Conservation (phyloP, 2,329 filamentous ascomycete species). For the Pseudocercospora pini-densiflorae region DNA sequence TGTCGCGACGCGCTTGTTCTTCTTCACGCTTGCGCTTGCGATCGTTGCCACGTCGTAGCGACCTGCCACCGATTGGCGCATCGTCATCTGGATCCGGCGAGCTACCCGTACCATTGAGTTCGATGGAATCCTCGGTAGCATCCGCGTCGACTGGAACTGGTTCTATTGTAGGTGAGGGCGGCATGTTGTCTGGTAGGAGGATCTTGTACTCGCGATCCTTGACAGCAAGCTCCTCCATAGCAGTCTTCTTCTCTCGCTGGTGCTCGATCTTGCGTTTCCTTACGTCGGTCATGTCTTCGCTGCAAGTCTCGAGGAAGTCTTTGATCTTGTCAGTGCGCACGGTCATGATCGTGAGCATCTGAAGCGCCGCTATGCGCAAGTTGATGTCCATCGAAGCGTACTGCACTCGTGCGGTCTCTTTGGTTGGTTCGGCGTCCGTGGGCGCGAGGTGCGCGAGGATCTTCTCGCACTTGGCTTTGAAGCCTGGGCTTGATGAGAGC, state of each 20-base stretch:
- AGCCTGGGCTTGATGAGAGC: slow-evolving; percentile 74
- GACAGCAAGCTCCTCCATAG: slow-evolving; percentile 59
- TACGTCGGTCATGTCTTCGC: slow-evolving; percentile 90
- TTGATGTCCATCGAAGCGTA: slow-evolving; percentile 84
- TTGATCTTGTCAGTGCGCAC: slow-evolving; percentile 85
- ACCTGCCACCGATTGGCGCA: slow-evolving; percentile 64
- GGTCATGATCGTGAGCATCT: slow-evolving; percentile 84
- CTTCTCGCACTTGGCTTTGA: slow-evolving; percentile 74
- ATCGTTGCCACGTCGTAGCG: slow-evolving; percentile 62
- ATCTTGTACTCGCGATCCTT: slow-evolving; percentile 58
- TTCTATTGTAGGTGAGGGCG: slow-evolving; percentile 58
- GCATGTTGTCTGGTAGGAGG: slow-evolving; percentile 72
- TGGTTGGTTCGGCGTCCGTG: slow-evolving; percentile 72
- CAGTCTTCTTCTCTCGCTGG: slow-evolving; percentile 72
- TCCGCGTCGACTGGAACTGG: slow-evolving; percentile 46
- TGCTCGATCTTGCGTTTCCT: slow-evolving; percentile 95
- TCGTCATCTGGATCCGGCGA: slow-evolving; percentile 68
- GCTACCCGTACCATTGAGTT: slow-evolving; percentile 64
- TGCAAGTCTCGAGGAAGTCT: slow-evolving; percentile 88
- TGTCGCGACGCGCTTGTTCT: slow-evolving; percentile 69
- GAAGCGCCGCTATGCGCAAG: slow-evolving; percentile 75
- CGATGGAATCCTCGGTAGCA: slow-evolving; percentile 45
- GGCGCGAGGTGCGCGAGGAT: slow-evolving; percentile 83
- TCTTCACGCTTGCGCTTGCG: slow-evolving; percentile 56
- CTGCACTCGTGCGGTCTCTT: slow-evolving; percentile 71